phyloP scores from a whole-genome alignment of 75 land plant genomes.

The Adiantum capillusveneris region DNA sequence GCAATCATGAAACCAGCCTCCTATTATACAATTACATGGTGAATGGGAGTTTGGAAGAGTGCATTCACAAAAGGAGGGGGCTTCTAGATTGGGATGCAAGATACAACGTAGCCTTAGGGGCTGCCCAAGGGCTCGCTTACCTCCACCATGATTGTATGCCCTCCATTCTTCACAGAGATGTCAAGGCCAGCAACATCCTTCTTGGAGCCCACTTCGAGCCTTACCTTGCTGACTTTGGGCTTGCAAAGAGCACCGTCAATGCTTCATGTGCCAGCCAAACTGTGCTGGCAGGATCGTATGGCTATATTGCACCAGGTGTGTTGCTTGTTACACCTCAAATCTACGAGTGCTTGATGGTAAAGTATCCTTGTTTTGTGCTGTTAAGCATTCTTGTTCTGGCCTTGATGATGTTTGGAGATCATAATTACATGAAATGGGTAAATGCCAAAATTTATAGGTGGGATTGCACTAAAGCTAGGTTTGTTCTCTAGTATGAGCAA shows the following conservation, averaged over 20 bases:
- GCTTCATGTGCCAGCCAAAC: conserved; percentile 9
- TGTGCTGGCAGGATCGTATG: conserved; percentile 48
- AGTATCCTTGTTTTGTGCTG: no score
- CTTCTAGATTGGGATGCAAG: conserved; percentile 72
- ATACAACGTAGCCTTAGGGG: conserved; percentile 67
- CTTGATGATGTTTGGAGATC: no score
- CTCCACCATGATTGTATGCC: conserved; percentile 90
- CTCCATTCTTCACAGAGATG: conserved; percentile 79
- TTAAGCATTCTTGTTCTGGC: no score
- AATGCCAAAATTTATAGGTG: no score
- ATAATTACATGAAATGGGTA: no score
- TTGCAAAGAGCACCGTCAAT: conserved; percentile 54
- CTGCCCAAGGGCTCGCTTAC: conserved; percentile 82
- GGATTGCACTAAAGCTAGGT: no score
- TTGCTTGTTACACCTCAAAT: neutral
- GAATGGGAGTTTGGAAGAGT: conserved; percentile 23
- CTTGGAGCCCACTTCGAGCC: conserved; percentile 68
- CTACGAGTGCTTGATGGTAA: no score
- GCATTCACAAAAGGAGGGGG: conserved; percentile 30
- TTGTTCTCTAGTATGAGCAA: no score
- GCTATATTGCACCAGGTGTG: conserved; percentile 52
- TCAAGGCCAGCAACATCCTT: conserved; percentile 80
- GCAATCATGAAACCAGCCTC: neutral
- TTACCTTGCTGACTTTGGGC: conserved; percentile 81
- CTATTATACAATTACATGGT: conserved; percentile 20